Conservation (phyloP, 441 rosid species). For the Flueggea neowawraea region DNA sequence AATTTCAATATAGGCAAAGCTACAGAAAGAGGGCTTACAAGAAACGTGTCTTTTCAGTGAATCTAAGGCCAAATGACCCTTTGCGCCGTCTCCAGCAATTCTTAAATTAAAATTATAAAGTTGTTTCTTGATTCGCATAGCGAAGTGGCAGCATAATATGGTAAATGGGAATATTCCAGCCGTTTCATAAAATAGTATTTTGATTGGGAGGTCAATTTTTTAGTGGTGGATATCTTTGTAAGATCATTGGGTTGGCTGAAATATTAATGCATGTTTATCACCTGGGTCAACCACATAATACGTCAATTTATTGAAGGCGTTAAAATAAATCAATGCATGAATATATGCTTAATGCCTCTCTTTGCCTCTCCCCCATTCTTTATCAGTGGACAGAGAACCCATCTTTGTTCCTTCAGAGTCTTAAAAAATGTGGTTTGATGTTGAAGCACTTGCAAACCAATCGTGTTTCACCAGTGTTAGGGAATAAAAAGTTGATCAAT, state of each 20-base stretch:
- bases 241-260: background rate
- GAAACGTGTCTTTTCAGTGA: slow-evolving; percentile 21
- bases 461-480: no score
- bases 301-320: background rate
- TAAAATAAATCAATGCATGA: no score
- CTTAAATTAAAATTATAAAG: slow-evolving; percentile 4
- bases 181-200: background rate
- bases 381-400: no score
- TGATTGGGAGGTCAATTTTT: no score
- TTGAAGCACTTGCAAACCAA: no score
- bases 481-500: no score
- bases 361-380: no score
- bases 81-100: background rate
- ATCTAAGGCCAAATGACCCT: slow-evolving; percentile 33
- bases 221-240: background rate
- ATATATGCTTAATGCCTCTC: no score
- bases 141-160: background rate
- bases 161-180: slow-evolving; percentile 31
- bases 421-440: no score
- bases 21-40: background rate
- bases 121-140: slow-evolving; percentile 16
- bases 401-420: no score
- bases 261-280: slow-evolving; percentile 1
- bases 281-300: background rate
- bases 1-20: background rate